phyloP scores from a whole-genome alignment of 441 rosid species.

The Rhodomyrtus psidioides region DNA sequence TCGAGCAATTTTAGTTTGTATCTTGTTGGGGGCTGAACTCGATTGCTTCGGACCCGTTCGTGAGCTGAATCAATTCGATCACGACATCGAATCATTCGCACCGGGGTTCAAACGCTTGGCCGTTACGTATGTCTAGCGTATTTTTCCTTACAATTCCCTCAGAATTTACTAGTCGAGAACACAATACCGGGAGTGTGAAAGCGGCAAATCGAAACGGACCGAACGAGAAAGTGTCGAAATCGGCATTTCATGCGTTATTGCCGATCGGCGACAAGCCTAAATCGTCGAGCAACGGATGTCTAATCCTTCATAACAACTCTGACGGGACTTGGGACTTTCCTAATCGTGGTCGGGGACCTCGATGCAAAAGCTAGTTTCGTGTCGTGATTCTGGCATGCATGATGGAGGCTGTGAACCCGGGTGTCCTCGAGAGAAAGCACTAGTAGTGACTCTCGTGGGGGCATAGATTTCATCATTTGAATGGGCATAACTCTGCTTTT shows the following conservation, averaged over 20 bases:
- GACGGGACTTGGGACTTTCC: neutral
- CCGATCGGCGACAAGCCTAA: neutral
- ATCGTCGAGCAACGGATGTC: neutral
- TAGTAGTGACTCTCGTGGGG: no score
- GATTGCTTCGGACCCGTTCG: neutral
- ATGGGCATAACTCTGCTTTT: neutral
- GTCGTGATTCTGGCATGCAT: fast-evolving
- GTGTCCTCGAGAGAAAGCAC: neutral
- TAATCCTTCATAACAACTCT: neutral
- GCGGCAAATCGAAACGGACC: neutral
- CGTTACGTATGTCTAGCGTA: neutral
- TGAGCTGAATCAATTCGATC: neutral
- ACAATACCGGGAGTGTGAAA: neutral
- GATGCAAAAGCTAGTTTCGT: no score
- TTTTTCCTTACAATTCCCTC: neutral
- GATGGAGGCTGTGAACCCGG: neutral
- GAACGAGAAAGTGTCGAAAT: neutral
- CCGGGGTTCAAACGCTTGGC: neutral
- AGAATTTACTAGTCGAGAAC: neutral
- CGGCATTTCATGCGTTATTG: neutral
- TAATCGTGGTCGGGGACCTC: no score
- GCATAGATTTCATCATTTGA: neutral
- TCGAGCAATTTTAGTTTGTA: neutral
- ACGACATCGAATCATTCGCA: neutral
- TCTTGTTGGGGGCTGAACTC: neutral